Evolutionary conservation across 2,329 filamentous ascomycete genomes (phyloP).

Genomic region (Colletotrichum destructivum): DNA sequence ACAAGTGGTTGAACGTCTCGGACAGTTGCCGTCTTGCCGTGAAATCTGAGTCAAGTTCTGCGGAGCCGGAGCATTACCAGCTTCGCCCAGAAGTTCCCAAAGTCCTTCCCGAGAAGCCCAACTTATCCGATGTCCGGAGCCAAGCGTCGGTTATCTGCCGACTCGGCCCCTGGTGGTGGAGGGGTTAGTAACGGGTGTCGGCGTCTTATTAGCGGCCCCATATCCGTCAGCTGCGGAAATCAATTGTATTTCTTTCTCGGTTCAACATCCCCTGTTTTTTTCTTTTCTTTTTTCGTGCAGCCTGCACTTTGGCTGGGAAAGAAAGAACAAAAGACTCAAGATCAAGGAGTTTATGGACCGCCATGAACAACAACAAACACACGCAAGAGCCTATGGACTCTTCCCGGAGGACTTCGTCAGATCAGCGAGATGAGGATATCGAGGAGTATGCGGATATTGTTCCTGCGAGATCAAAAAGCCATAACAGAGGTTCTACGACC

Average conservation of each 20-base stretch:
- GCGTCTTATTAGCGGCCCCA: constrained; percentile 25
- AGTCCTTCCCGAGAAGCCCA: constrained; percentile 14
- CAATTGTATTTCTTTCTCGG: not conserved
- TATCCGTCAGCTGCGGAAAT: constrained; percentile 15
- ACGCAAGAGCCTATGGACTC: constrained; percentile 14
- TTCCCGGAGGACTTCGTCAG: constrained; percentile 23
- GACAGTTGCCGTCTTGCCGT: constrained; percentile 14
- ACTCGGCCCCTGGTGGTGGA: constrained; percentile 28
- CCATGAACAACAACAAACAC: constrained; percentile 20
- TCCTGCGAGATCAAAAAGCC: constrained; percentile 15
- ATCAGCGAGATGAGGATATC: constrained; percentile 22
- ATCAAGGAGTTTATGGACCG: not conserved
- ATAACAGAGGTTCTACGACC: constrained; percentile 4
- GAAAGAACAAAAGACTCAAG: not conserved
- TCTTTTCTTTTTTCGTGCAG: too few relatives aligned
- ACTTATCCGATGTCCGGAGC: constrained; percentile 32
- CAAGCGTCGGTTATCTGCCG: constrained; percentile 19
- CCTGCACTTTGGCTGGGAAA: too few relatives aligned
- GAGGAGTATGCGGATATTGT: constrained; percentile 36
- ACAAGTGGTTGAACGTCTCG: not conserved
- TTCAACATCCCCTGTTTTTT: not conserved
- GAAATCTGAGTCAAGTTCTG: constrained; percentile 17
- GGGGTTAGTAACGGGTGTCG: constrained; percentile 25
- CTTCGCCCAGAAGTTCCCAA: not conserved
- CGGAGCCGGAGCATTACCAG: constrained; percentile 24